Percentiles rank a stretch among this genome's conserved stretches.
phyloP scores from a whole-genome alignment of 768 basidiomycete species.

The Lactarius akahatsu region DNA sequence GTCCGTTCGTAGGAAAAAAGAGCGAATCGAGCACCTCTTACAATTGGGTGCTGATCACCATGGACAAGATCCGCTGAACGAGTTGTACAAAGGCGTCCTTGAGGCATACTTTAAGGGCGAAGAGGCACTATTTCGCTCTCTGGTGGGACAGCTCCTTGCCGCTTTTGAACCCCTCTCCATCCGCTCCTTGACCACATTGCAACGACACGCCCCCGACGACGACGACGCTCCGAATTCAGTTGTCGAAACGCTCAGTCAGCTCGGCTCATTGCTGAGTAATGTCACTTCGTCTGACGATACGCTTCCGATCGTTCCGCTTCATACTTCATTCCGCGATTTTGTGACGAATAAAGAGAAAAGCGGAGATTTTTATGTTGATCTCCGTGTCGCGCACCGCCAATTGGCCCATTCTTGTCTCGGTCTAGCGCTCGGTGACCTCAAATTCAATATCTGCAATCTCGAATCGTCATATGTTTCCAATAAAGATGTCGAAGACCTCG shows the following conservation, averaged over 20 bases:
- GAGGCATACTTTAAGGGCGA: not conserved
- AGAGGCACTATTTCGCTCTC: not conserved
- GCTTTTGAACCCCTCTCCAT: slow-evolving; percentile 9
- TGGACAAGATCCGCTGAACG: not conserved
- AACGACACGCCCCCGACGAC: not conserved
- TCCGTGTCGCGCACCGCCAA: not conserved
- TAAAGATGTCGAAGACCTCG: slow-evolving; percentile 1
- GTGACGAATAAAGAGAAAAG: not conserved
- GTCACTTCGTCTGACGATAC: not conserved
- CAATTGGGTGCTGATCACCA: not conserved
- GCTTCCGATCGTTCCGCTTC: not conserved
- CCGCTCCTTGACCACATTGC: not conserved
- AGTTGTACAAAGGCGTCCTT: not conserved
- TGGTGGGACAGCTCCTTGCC: slow-evolving; percentile 7
- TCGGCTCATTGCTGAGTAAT: slow-evolving; percentile 11
- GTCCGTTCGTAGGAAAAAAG: not conserved
- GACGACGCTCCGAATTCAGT: not conserved
- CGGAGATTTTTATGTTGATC: not conserved
- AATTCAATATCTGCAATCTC: slow-evolving; percentile 13
- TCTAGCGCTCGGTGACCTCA: not conserved
- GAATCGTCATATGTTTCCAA: not conserved
- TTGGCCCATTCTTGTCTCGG: not conserved
- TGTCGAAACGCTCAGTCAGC: not conserved
- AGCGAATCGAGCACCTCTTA: not conserved
- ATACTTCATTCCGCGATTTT: not conserved